Percentiles rank a stretch among this genome's conserved stretches.
Evolutionary conservation across 2,329 filamentous ascomycete genomes (phyloP).

Genomic region (Xylaria sp.): DNA sequence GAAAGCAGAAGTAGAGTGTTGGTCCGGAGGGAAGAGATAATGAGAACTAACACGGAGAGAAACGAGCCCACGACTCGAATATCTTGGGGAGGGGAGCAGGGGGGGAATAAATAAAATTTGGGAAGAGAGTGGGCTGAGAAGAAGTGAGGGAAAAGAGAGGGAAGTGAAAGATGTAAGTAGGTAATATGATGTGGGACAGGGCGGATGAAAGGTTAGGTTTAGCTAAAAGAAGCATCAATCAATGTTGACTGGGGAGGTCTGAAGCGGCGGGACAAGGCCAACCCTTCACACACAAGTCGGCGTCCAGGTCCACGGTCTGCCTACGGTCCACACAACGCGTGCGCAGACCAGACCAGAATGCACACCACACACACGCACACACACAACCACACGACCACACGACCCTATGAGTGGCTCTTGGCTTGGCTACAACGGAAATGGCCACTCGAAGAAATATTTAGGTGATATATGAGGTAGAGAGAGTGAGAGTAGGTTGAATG

Average conservation of each 20-base stretch:
- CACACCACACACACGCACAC: constrained; percentile 10
- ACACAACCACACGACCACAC: too few species aligned
- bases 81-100: constrained; percentile 32
- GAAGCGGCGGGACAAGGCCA: constrained; percentile 48
- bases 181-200: constrained; percentile 40
- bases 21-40: constrained; percentile 13
- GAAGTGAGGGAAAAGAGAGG: constrained; percentile 21
- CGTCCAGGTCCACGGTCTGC: constrained; percentile 45
- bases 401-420: neutral
- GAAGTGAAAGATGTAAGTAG: neutral
- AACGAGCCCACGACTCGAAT: constrained; percentile 29
- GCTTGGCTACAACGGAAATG: constrained; percentile 3
- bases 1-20: constrained; percentile 32
- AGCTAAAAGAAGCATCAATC: constrained; percentile 46
- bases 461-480: neutral
- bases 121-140: constrained; percentile 31
- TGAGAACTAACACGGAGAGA: constrained; percentile 27
- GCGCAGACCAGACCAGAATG: constrained; percentile 35
- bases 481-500: neutral
- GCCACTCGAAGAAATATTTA: constrained; percentile 1
- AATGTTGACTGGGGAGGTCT: constrained; percentile 46
- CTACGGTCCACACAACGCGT: constrained; percentile 34
- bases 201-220: constrained; percentile 38
- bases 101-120: constrained; percentile 31
- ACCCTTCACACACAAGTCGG: constrained; percentile 48